Evolutionary conservation across 106 monocot genomes (phyloP).

Genomic region (Dendrobium officinale): DNA sequence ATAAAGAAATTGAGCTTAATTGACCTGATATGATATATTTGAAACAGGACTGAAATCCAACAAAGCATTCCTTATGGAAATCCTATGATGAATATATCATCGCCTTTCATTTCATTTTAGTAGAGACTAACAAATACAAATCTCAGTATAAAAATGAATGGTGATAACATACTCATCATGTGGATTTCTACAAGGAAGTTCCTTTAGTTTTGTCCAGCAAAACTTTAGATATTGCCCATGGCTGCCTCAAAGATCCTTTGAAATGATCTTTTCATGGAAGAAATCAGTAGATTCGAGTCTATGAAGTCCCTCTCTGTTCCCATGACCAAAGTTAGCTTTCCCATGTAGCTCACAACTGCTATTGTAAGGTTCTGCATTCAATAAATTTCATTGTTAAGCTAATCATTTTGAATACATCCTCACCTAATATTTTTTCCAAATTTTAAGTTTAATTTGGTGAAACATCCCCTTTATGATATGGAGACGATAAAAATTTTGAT

Average conservation of each 20-base stretch:
- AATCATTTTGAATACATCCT: neutral
- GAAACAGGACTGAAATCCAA: neutral
- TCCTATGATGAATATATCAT: too few species aligned
- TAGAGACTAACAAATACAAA: too few species aligned
- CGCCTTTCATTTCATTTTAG: too few species aligned
- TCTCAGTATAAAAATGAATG: neutral
- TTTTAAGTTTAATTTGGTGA: too few species aligned
- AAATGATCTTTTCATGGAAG: conserved; percentile 57
- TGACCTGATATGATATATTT: neutral
- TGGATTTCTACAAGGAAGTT: neutral
- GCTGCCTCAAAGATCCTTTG: conserved; percentile 45
- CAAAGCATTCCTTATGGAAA: too few species aligned
- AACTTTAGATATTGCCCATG: neutral
- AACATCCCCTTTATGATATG: too few species aligned
- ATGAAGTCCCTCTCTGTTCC: conserved; percentile 70
- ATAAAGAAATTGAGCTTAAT: too few species aligned
- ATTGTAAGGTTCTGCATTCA: conserved; percentile 49
- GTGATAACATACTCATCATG: neutral
- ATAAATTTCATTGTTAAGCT: neutral
- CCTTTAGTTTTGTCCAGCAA: neutral
- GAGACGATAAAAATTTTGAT: too few species aligned
- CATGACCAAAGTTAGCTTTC: conserved; percentile 55
- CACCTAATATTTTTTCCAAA: too few species aligned
- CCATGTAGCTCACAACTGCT: conserved; percentile 64
- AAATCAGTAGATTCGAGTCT: conserved; percentile 30